phyloP scores from a whole-genome alignment of 805 yeast genomes.

The Candida stauntonica region DNA sequence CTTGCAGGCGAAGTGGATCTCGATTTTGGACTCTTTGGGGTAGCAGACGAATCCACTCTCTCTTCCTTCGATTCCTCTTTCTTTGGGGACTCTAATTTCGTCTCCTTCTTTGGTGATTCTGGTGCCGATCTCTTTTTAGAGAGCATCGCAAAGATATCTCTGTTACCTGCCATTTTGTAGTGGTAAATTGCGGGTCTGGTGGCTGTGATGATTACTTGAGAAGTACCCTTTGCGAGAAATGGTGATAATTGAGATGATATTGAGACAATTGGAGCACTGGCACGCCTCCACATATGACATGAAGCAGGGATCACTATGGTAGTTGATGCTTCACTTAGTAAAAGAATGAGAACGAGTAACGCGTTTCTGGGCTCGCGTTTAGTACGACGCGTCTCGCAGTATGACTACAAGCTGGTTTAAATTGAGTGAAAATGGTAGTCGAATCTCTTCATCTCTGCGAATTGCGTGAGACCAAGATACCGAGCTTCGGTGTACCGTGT shows the following conservation, averaged over 20 bases:
- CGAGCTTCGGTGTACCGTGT: no score
- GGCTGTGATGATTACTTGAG: neutral
- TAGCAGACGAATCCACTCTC: neutral
- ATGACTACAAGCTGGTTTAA: no score
- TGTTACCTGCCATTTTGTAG: conserved; percentile 18
- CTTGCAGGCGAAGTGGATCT: conserved; percentile 2
- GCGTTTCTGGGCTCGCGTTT: conserved; percentile 2
- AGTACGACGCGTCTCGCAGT: neutral
- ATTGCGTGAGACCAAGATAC: no score
- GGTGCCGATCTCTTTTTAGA: conserved; percentile 13
- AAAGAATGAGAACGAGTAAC: no score
- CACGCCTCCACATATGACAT: conserved; percentile 3
- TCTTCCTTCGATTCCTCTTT: neutral
- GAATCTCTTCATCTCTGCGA: no score
- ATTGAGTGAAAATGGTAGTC: no score
- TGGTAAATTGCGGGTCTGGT: conserved; percentile 3
- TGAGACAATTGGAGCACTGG: neutral
- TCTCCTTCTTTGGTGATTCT: neutral
- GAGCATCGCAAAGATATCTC: conserved; percentile 26
- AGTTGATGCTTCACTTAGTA: neutral
- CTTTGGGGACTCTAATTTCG: neutral
- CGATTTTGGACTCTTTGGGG: neutral
- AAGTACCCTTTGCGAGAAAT: neutral
- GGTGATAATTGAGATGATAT: neutral
- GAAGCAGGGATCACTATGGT: no score